Percentiles rank a stretch among this genome's conserved stretches.
Evolutionary conservation across 2,329 filamentous ascomycete species (phyloP).

Genomic region (Rutstroemia sp.): DNA sequence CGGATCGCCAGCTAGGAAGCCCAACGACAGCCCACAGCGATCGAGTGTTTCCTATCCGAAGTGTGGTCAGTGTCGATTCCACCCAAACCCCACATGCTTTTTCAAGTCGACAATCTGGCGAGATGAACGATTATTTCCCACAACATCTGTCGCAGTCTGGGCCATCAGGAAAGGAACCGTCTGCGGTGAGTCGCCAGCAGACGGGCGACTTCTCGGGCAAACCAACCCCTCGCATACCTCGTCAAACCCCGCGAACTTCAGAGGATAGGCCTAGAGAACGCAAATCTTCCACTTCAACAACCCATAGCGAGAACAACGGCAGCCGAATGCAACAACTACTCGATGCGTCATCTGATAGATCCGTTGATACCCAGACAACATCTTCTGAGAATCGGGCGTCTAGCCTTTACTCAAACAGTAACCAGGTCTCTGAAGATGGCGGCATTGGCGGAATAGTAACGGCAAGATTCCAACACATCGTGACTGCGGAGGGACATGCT

Average conservation of each 20-base stretch:
- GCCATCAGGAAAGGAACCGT: background rate
- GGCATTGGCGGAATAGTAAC: constrained; percentile 43
- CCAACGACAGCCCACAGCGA: constrained; percentile 13
- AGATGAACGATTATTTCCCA: constrained; percentile 19
- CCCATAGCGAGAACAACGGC: constrained; percentile 11
- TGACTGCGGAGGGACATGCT: constrained; percentile 71
- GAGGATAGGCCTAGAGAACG: constrained; percentile 2
- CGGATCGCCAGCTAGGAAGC: constrained; percentile 17
- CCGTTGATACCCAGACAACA: constrained; percentile 5
- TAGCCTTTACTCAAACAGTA: background rate
- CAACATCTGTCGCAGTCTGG: background rate
- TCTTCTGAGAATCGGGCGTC: background rate
- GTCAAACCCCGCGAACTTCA: background rate
- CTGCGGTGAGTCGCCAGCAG: background rate
- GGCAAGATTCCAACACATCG: constrained; percentile 69
- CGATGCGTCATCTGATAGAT: constrained; percentile 23
- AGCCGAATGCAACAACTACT: constrained; percentile 21
- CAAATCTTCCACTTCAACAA: constrained; percentile 12
- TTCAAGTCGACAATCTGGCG: constrained; percentile 12
- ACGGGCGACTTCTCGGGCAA: background rate
- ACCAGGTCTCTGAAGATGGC: constrained; percentile 8
- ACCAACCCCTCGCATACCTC: background rate
- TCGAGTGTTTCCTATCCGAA: constrained; percentile 26
- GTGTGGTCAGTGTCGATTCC: constrained; percentile 24
- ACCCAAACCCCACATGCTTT: constrained; percentile 18